These are phyloP conservation scores for Erucastrum elatum DNA, from an alignment of 345 rosid species.

Conservation along the genomic window DNA sequence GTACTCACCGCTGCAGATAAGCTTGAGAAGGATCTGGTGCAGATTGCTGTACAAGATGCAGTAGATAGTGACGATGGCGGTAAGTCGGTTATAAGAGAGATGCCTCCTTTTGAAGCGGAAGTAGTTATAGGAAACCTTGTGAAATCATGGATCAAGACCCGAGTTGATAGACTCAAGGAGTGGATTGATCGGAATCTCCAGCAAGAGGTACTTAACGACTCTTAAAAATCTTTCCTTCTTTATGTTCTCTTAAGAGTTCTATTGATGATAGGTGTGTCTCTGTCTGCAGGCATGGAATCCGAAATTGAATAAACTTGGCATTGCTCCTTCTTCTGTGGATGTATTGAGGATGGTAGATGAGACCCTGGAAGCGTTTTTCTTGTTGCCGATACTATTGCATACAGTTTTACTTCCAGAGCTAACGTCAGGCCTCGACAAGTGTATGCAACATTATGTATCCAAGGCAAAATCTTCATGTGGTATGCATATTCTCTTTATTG, in stretches of 20 bases:
- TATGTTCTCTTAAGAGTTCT: neutral
- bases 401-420: conserved; percentile 77
- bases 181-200: conserved; percentile 85
- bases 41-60: conserved; percentile 93
- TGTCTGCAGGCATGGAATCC: conserved; percentile 80
- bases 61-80: conserved; percentile 99
- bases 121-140: conserved; percentile 72
- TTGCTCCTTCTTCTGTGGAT: conserved; percentile 88
- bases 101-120: conserved; percentile 97
- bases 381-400: conserved; percentile 82
- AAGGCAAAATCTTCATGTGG: conserved; percentile 96
- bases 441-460: conserved; percentile 71
- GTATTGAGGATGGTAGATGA: conserved; percentile 82
- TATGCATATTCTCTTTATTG: conserved; percentile 32
- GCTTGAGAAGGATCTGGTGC: conserved; percentile 96
- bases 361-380: conserved; percentile 87
- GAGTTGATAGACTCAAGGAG: conserved; percentile 82
- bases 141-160: conserved; percentile 73
- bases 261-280: neutral
- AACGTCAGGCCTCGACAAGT: conserved; percentile 70
- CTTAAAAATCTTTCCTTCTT: neutral
- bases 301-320: conserved; percentile 60
- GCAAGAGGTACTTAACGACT: conserved; percentile 59
- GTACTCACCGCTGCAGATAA: conserved; percentile 90
- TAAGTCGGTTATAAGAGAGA: conserved; percentile 89